Evolutionary conservation across 495 filamentous ascomycete species (phyloP), one percentile per base, ranked within the genome.

Genomic region (Cudoniella acicularis): DNA sequence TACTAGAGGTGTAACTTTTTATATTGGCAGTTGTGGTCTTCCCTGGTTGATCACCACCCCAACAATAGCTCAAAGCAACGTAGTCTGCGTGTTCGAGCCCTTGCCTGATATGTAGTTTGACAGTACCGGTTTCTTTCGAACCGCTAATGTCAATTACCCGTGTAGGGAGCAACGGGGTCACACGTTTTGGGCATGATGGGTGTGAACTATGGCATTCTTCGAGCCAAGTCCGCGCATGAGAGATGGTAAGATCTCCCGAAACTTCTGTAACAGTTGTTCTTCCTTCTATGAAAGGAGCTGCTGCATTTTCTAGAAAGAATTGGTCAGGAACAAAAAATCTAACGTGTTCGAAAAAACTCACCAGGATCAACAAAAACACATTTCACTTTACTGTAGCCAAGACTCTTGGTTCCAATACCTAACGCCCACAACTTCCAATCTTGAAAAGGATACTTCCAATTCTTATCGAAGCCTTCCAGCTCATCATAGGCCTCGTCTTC

Each of bases 31-130:
- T 45, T 2, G 23, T 55, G 22, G 58, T 40, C 27, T 48, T 48
- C 10, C 27, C 27, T 9, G 42, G 23, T 22, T 43, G 27, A 18
- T 30, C 45, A 18, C n/a, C 45, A 18, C 64, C 64, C 62, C 64
- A 62, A 49, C 64, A 64, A 51, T 67, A 57, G 36, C 64, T 67
- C 30, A 36, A 36, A 13, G 30, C 30, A 4, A 36, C 30, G 13
- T 36, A 36, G 13, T 36, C 13, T 36, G 9, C 64, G 49, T 16
- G 56, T 26, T 24, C 46, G 24, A 61, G 59, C 1, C 30, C 20
- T 11, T 18, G 4, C 11, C 26, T 41, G 4, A 22, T 49, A 20
- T 46, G 23, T 3, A 46, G 56, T 49, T 59, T 41, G 46, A 59
- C 46, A 0, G 52, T 24, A 40, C 47, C 46, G n/a, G 56, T 24